Base-by-base conservation (phyloP, 345 rosid species). In the Ceriops tagal region DNA sequence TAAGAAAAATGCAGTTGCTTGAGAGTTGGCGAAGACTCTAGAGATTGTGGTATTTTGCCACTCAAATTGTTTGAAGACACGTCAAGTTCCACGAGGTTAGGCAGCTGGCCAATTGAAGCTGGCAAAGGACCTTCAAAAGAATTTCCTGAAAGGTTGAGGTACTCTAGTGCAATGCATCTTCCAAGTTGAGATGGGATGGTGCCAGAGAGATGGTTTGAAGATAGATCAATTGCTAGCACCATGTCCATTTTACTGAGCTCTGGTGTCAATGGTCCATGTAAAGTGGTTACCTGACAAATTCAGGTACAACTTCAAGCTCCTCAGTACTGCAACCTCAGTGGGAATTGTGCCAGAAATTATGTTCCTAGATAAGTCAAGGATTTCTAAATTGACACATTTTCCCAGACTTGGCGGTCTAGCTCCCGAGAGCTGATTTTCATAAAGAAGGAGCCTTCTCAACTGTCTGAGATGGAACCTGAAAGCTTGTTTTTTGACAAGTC, bases 231-330 rank as follows among this genome's bases (percentile, higher is more conserved):
- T 27, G 92, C 88, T 24, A 93, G 80, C 64, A 91, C 96, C 99
- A 91, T 93, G 79, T 91, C 96, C 97, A 93, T 93, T 77, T 89
- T 93, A 73, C 93, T 87, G 66, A 89, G 85, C 88, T 89, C 96
- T 59, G 84, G 32, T 20, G 99, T 97, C 26, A 91, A 75, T 3
- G 66, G 67, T 6, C 99, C 99, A 0, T 75, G 79, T 49, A 93
- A 93, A 78, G 68, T 80, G 75, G 77, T 93, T 93, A 63, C 86
- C 82, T 6, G 99, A 93, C 86, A 93, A 76, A 68, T 93, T 93
- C 64, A 93, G 66, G 82, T 89, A 89, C 69, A 91, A n/a, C 79
- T 89, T 93, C 83, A 93, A 69, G 86, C 91, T 93, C 58, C 86
- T 76, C 61, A 93, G 68, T 19, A 83, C 83, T 3, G 92, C 89